Evolutionary conservation across 305 asterid genomes (phyloP).

Genomic region (Solanum aculeatissimum): DNA sequence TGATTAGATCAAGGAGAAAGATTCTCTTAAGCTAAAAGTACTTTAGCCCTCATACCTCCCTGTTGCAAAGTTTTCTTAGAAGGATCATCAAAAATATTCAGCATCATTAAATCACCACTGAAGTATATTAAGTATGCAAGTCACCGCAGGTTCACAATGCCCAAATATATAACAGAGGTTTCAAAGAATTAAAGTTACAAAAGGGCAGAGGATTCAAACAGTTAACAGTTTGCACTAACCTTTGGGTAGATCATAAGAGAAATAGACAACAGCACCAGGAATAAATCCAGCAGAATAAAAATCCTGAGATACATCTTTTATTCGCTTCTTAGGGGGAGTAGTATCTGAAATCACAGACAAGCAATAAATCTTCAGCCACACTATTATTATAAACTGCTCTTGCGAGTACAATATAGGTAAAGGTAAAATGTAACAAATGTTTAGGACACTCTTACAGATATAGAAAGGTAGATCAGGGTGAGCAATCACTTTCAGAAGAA

Average conservation of each 20-base stretch:
- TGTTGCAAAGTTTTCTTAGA: neutral
- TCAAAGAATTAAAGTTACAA: neutral
- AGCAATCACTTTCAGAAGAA: constrained; percentile 50
- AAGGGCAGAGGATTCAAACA: neutral
- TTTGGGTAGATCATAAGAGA: constrained; percentile 50
- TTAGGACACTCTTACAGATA: constrained; percentile 42
- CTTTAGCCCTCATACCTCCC: neutral
- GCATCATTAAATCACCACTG: neutral
- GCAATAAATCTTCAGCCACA: neutral
- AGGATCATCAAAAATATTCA: neutral
- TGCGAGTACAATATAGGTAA: neutral
- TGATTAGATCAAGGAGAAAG: neutral
- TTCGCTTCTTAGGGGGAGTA: constrained; percentile 87
- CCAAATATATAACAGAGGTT: neutral
- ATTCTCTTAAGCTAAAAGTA: neutral
- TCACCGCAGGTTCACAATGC: neutral
- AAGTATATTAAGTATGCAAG: neutral
- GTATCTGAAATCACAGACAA: constrained; percentile 47
- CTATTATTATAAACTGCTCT: neutral
- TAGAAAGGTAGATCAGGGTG: constrained; percentile 70
- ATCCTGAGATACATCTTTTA: constrained; percentile 65
- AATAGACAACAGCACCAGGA: constrained; percentile 94
- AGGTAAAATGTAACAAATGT: neutral
- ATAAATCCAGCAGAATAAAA: constrained; percentile 76
- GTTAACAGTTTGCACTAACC: constrained; percentile 24